These are phyloP conservation scores for Chaetomiaceae sp. DNA, from an alignment of 2,329 filamentous ascomycete genomes.

Conservation along the genomic window DNA sequence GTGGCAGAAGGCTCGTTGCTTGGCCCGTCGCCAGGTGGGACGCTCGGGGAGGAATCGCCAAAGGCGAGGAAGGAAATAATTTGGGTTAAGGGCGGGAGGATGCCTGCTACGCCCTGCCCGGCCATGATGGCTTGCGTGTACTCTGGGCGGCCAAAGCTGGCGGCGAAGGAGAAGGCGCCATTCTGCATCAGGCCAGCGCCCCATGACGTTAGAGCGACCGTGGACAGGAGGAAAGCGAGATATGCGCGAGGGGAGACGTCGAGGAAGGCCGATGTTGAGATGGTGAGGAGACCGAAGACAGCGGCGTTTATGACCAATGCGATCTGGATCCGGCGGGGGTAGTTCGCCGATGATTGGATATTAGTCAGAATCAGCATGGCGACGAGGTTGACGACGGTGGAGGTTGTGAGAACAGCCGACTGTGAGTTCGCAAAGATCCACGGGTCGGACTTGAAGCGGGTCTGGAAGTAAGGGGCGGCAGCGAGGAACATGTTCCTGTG, in stretches of 20 bases:
- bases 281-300: conserved; percentile 71
- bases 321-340: conserved; percentile 76
- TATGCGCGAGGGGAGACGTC: conserved; percentile 60
- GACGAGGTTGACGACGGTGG: conserved; percentile 74
- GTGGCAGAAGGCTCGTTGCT: too few species aligned
- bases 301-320: conserved; percentile 73
- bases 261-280: conserved; percentile 69
- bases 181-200: conserved; percentile 88
- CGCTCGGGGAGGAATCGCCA: conserved; percentile 28
- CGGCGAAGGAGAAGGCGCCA: conserved; percentile 86
- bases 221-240: conserved; percentile 74
- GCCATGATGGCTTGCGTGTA: conserved; percentile 97
- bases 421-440: conserved; percentile 81
- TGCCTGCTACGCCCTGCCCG: conserved; percentile 86
- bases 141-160: conserved; percentile 76
- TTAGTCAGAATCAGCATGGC: conserved; percentile 73
- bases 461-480: conserved; percentile 86
- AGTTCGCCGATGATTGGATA: conserved; percentile 76
- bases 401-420: conserved; percentile 80
- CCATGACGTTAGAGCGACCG: conserved; percentile 73
- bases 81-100: conserved; percentile 82
- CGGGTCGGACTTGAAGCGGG: conserved; percentile 65
- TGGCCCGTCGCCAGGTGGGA: neutral
- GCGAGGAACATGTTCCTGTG: conserved; percentile 96
- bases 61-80: conserved; percentile 75